Conservation (phyloP, 2,329 filamentous ascomycete genomes). For the Pestalotiopsis fici region DNA sequence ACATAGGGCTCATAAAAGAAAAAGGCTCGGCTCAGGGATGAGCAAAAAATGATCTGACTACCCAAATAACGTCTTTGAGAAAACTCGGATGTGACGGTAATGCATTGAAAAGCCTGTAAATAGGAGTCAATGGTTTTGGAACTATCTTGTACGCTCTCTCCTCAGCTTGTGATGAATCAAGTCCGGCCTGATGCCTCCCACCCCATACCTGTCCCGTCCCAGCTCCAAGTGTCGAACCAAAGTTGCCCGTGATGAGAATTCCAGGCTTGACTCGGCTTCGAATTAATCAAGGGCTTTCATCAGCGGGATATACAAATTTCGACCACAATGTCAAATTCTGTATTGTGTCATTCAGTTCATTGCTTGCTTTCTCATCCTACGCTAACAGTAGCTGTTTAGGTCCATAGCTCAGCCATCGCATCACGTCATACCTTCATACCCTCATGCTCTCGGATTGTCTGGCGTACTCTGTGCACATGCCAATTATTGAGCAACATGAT, state of each 20-base stretch:
- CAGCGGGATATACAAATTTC: too few relatives aligned
- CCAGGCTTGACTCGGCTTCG: too few relatives aligned
- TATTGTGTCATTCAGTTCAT: too few relatives aligned
- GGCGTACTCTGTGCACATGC: not conserved
- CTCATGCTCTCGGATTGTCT: not conserved
- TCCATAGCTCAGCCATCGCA: not conserved
- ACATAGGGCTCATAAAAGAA: conserved; percentile 39
- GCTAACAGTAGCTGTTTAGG: too few relatives aligned
- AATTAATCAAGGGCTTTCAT: too few relatives aligned
- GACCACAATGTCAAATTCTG: too few relatives aligned
- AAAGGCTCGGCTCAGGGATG: conserved; percentile 36
- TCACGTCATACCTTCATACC: not conserved
- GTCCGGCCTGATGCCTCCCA: not conserved
- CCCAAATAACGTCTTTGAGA: conserved; percentile 28
- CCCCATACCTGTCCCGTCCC: not conserved
- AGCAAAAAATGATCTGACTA: conserved; percentile 35
- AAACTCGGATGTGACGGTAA: not conserved
- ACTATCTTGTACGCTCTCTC: not conserved
- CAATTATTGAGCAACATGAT: not conserved
- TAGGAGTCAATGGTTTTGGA: not conserved
- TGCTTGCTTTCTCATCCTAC: too few relatives aligned
- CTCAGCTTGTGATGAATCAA: not conserved
- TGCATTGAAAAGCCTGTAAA: conserved; percentile 7
- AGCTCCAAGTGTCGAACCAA: not conserved
- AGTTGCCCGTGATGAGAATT: too few relatives aligned